These are phyloP conservation scores for Macaranga tanarius DNA, from an alignment of 441 rosid genomes.

Conservation along the genomic window DNA sequence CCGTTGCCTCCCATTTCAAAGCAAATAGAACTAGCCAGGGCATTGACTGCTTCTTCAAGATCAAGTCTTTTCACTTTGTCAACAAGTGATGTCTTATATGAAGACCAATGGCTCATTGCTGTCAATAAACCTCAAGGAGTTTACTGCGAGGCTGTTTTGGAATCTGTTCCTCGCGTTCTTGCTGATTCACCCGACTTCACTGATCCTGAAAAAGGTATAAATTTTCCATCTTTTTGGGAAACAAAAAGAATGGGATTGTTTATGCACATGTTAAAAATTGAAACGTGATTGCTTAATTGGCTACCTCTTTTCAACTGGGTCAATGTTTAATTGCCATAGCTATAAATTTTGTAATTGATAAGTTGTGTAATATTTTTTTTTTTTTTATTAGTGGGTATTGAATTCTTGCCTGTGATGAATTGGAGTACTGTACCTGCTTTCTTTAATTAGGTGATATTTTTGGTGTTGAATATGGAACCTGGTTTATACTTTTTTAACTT, in stretches of 20 bases:
- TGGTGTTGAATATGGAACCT: conserved; percentile 13
- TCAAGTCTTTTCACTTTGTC: conserved; percentile 60
- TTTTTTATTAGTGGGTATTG: neutral
- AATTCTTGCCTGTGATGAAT: neutral
- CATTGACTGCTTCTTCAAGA: conserved; percentile 76
- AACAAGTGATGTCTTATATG: conserved; percentile 48
- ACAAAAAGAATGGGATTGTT: neutral
- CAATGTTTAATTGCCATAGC: neutral
- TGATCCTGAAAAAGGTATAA: conserved; percentile 32
- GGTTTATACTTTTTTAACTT: conserved; percentile 17
- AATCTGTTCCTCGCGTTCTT: conserved; percentile 47
- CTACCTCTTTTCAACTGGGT: neutral
- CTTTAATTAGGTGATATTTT: neutral
- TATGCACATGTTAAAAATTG: neutral
- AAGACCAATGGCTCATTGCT: conserved; percentile 80
- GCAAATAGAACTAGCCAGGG: conserved; percentile 69
- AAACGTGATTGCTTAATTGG: neutral
- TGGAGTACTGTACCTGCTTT: neutral
- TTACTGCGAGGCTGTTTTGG: conserved; percentile 75
- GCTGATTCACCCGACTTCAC: conserved; percentile 25
- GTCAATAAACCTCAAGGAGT: conserved; percentile 77
- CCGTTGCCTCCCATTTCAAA: conserved; percentile 70
- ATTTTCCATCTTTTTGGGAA: neutral
- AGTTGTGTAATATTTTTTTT: neutral
- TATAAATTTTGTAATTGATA: neutral